Base-by-base conservation (phyloP, 31 red algal species). In the Endocladia muricata region DNA sequence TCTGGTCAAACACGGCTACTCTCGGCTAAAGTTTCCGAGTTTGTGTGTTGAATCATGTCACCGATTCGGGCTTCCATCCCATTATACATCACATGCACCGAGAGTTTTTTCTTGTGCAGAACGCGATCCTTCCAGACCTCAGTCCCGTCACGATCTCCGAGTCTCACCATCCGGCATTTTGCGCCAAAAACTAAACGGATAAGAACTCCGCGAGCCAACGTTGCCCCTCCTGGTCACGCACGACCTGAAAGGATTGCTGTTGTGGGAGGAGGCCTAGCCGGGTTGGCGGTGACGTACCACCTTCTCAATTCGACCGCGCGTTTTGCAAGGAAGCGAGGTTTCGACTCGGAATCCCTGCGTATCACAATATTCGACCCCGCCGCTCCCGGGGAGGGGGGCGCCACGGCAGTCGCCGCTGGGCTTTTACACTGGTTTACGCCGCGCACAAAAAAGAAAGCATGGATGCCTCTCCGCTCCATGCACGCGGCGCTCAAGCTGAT, bases 401-500 rank as follows among this genome's bases (percentile, higher is more conserved):
- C 92, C 2, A 82, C 85, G n/a, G 85, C 84, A 21, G 92, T 60
- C 31, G 85, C 92, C 1, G 92, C 92, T 7, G 92, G 92, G 1
- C 67, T 95, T n/a, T 55, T 95, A 17, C 92, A 95, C 61, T 75
- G 74, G 6, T 95, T 89, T 34, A 68, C 78, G 2, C 92, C 92
- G 30, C 62, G 74, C 19, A 58, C 68, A 32, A 88, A 86, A 47
- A 82, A 39, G 43, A 83, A 78, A 67, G 73, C 64, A 7, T 91
- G 88, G 88, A 68, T 62, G 64, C 48, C 62, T 13, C 54, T 59
- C 8, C 72, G 70, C 30, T 31, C 60, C 54, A 70, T 91, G 32
- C 38, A 81, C 60, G 87, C 87, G 28, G 72, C 87, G n/a, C n/a
- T 76, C 29, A 47, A 67, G 32, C 78, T 91, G 11, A 31, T 82